Conservation (phyloP, 257 asterid genomes). For the Primulina huaijiensis region DNA sequence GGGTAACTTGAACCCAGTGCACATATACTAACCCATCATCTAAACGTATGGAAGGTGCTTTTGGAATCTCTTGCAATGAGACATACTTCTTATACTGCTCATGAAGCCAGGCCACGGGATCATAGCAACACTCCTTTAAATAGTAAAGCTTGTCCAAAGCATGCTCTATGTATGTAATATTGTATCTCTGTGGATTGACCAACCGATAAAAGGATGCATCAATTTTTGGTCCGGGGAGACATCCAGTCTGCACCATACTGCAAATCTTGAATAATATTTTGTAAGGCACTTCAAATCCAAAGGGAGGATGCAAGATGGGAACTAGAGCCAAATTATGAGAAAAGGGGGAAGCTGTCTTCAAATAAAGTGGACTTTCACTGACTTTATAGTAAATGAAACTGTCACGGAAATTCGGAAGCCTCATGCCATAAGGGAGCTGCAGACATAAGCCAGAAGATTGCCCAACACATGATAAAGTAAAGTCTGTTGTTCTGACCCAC, state of each 20-base stretch:
- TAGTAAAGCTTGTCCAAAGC: constrained; percentile 60
- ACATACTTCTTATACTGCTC: constrained; percentile 46
- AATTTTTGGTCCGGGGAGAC: constrained; percentile 69
- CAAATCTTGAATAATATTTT: constrained; percentile 58
- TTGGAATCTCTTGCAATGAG: constrained; percentile 42
- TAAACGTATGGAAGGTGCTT: constrained; percentile 53
- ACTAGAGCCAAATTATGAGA: constrained; percentile 44
- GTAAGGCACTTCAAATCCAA: constrained; percentile 46
- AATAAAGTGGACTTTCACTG: constrained; percentile 33
- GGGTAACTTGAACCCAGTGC: constrained; percentile 85
- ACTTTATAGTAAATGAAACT: constrained; percentile 53
- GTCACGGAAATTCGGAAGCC: constrained; percentile 61
- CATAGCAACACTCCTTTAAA: constrained; percentile 78
- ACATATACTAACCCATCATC: constrained; percentile 76
- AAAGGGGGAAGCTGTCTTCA: constrained; percentile 46
- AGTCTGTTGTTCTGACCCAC: constrained; percentile 88
- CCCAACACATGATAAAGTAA: constrained; percentile 59
- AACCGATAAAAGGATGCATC: constrained; percentile 43
- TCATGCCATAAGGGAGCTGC: constrained; percentile 46
- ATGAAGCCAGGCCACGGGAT: constrained; percentile 64
- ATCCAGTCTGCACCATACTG: constrained; percentile 74
- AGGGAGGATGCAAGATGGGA: constrained; percentile 65
- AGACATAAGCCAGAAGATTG: constrained; percentile 82
- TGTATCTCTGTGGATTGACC: constrained; percentile 42
- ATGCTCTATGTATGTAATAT: constrained; percentile 50